phyloP scores from a whole-genome alignment of 306 rosid genomes.

The Dryas octopetala region DNA sequence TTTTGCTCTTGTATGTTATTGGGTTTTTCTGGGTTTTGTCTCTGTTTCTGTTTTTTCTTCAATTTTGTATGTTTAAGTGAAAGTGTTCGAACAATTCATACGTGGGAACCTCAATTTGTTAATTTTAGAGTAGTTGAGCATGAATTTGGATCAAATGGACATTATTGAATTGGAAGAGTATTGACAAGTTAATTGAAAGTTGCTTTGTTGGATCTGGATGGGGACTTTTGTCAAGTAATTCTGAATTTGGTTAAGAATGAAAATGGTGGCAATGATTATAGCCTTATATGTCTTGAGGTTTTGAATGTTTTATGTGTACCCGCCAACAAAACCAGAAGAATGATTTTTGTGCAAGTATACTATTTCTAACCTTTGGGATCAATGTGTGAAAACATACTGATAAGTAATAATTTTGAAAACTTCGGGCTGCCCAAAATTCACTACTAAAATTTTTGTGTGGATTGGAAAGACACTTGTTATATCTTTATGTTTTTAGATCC shows the following conservation, averaged over 20 bases:
- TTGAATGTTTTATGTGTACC: background rate
- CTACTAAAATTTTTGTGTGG: background rate
- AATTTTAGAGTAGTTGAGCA: background rate
- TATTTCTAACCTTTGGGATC: background rate
- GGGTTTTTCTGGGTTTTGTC: background rate
- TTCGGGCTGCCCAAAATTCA: background rate
- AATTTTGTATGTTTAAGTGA: too few relatives aligned
- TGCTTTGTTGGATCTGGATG: background rate
- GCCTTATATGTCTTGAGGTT: background rate
- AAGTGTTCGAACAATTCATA: background rate
- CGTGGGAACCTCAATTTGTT: background rate
- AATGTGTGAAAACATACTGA: background rate
- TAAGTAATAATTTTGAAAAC: background rate
- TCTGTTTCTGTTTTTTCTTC: background rate
- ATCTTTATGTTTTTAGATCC: background rate
- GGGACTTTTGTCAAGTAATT: background rate
- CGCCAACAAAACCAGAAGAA: background rate
- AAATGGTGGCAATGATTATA: background rate
- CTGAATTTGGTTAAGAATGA: background rate
- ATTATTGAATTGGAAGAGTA: background rate
- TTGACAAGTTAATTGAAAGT: background rate
- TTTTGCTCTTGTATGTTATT: slow-evolving; percentile 3
- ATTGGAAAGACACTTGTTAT: background rate
- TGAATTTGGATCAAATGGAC: background rate
- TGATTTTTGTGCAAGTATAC: background rate